Evolutionary conservation across 2,329 filamentous ascomycete genomes (phyloP).

Genomic region (Cercospora canescens): DNA sequence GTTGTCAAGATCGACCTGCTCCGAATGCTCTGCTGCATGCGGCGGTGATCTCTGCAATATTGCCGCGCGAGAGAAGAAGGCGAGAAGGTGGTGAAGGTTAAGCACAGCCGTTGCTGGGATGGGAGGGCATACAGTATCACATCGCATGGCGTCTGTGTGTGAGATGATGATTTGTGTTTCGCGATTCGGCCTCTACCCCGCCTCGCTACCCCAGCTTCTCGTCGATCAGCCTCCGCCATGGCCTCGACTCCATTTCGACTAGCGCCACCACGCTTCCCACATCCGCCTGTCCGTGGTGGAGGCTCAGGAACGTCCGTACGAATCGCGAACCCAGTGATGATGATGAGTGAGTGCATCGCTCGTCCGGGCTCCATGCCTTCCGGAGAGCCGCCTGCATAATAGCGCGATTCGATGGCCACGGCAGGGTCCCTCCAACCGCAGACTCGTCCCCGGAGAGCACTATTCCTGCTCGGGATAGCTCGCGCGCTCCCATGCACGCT

Average conservation of each 20-base stretch:
- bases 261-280: background rate
- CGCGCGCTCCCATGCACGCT: slow-evolving; percentile 20
- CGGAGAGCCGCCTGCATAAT: slow-evolving; percentile 18
- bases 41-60: background rate
- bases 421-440: slow-evolving; percentile 25
- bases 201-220: slow-evolving; percentile 16
- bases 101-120: background rate
- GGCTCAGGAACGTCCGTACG: too few relatives aligned
- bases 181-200: slow-evolving; percentile 10
- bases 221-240: slow-evolving; percentile 2
- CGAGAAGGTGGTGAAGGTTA: background rate
- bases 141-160: too few relatives aligned
- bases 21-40: background rate
- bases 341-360: background rate
- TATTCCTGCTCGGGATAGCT: slow-evolving; percentile 29
- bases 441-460: slow-evolving; percentile 20
- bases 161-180: background rate
- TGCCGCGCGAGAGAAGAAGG: background rate
- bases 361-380: slow-evolving; percentile 17
- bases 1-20: background rate
- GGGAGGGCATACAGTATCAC: background rate
- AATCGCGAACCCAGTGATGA: too few relatives aligned
- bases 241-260: slow-evolving; percentile 1
- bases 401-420: slow-evolving; percentile 15
- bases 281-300: slow-evolving; percentile 8